A percentile compares a stretch with the other conserved stretches of the same genome.
phyloP scores from a whole-genome alignment of 257 asterid genomes.

The Gardenia jasminoides region DNA sequence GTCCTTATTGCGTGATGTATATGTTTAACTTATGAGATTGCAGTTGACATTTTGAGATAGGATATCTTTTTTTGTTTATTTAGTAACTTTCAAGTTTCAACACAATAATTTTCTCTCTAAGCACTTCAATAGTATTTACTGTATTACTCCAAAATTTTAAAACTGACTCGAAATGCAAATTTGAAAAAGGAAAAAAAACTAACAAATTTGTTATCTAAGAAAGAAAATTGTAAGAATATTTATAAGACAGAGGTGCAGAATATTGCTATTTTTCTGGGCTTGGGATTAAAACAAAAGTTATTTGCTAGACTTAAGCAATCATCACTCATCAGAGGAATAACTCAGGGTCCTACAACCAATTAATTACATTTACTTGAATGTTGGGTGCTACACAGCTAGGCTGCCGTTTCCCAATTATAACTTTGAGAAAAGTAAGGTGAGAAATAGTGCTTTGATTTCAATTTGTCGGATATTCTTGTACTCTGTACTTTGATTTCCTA shows the following conservation, averaged over 20 bases:
- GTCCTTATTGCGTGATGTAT: background rate
- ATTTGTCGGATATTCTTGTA: background rate
- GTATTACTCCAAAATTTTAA: background rate
- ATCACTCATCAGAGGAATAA: background rate
- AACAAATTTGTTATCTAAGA: too few species aligned
- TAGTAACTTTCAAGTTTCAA: background rate
- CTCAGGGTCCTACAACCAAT: background rate
- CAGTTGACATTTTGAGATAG: background rate
- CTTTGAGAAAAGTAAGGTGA: background rate
- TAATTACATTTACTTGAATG: background rate
- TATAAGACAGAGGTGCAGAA: background rate
- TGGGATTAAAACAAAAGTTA: background rate
- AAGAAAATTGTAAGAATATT: background rate
- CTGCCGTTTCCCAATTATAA: background rate
- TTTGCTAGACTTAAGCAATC: background rate
- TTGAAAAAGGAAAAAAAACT: background rate
- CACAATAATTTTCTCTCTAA: background rate
- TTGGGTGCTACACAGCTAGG: slow-evolving; percentile 18
- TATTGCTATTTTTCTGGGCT: background rate
- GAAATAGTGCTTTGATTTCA: slow-evolving; percentile 1
- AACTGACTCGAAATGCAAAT: background rate
- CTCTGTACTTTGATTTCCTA: background rate
- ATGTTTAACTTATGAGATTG: background rate
- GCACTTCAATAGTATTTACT: background rate
- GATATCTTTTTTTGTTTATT: too few species aligned